phyloP scores from a whole-genome alignment of 305 asterid species.

The Rubia balearica region DNA sequence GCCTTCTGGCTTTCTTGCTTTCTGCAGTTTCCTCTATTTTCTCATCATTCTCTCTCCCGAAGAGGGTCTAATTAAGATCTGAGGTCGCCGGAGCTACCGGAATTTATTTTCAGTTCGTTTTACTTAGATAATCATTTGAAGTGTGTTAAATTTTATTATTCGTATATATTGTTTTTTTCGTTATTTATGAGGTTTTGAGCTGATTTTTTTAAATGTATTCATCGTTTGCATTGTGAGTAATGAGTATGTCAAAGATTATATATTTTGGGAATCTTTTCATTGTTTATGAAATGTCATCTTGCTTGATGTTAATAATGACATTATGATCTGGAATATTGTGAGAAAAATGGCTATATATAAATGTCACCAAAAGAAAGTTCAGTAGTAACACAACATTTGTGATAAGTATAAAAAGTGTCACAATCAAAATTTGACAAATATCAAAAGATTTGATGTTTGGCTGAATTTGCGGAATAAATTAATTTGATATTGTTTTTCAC shows the following conservation, averaged over 20 bases:
- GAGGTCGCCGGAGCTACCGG: background rate
- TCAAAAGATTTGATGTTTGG: no score
- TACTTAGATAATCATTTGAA: background rate
- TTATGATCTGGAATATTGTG: no score
- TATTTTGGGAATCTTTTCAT: background rate
- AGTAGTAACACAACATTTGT: no score
- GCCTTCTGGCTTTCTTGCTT: slow-evolving; percentile 32
- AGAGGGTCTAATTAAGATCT: slow-evolving; percentile 15
- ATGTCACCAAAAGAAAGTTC: no score
- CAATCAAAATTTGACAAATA: no score
- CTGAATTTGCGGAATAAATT: no score
- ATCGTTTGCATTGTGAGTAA: background rate
- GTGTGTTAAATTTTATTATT: background rate
- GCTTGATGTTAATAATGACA: no score
- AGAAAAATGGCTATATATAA: no score
- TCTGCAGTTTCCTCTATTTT: slow-evolving; percentile 31
- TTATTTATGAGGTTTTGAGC: background rate
- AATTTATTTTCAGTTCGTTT: background rate
- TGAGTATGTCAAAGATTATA: background rate
- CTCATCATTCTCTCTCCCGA: slow-evolving; percentile 41
- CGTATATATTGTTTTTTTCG: background rate
- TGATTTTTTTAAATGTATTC: background rate
- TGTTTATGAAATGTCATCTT: no score
- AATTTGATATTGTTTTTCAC: no score
- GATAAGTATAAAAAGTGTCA: no score